Evolutionary conservation across 2,329 filamentous ascomycete species (phyloP).

Genomic region (Colletotrichum phormii): DNA sequence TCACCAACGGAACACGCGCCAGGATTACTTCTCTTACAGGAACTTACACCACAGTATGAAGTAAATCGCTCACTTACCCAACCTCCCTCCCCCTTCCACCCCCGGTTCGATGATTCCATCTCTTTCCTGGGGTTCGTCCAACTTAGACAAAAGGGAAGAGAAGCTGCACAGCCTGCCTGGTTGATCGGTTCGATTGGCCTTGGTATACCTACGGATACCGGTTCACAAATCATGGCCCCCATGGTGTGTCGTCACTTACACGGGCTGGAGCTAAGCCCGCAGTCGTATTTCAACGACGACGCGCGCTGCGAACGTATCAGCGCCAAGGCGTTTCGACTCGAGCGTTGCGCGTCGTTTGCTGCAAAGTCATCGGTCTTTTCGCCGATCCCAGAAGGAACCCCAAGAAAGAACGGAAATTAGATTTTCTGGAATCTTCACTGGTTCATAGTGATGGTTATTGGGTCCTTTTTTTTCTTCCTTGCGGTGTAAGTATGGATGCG

Average conservation of each 20-base stretch:
- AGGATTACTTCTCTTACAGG: not conserved
- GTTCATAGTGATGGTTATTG: not conserved
- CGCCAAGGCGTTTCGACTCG: not conserved
- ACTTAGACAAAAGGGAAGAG: not conserved
- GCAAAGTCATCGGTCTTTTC: not conserved
- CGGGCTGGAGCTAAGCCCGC: not conserved
- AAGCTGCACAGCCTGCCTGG: not conserved
- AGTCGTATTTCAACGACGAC: not conserved
- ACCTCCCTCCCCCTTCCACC: not conserved
- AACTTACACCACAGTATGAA: not conserved
- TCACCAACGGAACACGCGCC: constrained; percentile 13
- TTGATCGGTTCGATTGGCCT: not conserved
- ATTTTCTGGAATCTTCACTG: not conserved
- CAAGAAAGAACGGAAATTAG: not conserved
- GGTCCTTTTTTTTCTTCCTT: not conserved
- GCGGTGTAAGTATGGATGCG: not conserved
- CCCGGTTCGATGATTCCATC: too few relatives aligned
- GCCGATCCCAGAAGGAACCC: not conserved
- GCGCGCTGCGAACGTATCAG: not conserved
- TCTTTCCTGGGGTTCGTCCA: not conserved
- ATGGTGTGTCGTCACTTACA: not conserved
- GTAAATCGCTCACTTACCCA: constrained; percentile 21
- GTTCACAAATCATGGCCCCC: not conserved
- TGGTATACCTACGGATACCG: not conserved
- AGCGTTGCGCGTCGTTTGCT: not conserved